Base-by-base conservation (phyloP, 2,329 filamentous ascomycete species). In the Acarospora socialis region DNA sequence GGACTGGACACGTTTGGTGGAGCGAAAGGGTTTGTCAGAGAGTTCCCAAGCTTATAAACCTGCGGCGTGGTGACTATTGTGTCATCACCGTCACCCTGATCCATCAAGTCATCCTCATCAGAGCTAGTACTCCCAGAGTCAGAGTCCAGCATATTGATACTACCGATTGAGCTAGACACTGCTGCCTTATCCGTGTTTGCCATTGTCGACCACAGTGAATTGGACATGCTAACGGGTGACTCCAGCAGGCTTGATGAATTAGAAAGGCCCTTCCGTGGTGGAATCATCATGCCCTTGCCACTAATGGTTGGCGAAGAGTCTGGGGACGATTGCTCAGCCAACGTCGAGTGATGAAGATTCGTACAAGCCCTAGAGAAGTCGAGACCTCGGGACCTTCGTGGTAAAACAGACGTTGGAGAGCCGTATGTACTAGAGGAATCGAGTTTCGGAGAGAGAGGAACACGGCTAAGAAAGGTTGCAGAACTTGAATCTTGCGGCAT, bases 291-390 rank as follows among this genome's bases (percentile, higher is more conserved):
- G 2, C 66, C 67, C 40, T 79, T 73, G 23, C 77, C 76, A 32
- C 76, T 75, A 33, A 90, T 77, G 8, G 78, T 86, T 1, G 90
- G 90, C 1, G 86, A 94, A 0, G 83, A 90, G 52, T 92, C 84
- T 3, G 86, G 84, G 4, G 81, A 90, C 1, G 81, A 80, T 52
- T 78, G 73, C 45, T 93, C 82, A 34, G 87, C 86, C 6, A 95
- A 69, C 0, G 81, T 95, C 10, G 87, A 94, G 55, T 95, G 90
- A 57, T 95, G 90, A 14, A 98, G 66, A 51, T 86, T 92, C 7
- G 87, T 94, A 40, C 83, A 90, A 7, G 86, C 86, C 44, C 87
- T 72, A 23, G 87, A 87, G 55, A 93, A 95, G 57, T 95, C 87
- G 38, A 94, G 65, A 25, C 87, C 87, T 34, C 87, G 73, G 18